Evolutionary conservation across 441 rosid genomes (phyloP), one percentile per base, ranked within the genome.

Genomic region (Erodium texanum): DNA sequence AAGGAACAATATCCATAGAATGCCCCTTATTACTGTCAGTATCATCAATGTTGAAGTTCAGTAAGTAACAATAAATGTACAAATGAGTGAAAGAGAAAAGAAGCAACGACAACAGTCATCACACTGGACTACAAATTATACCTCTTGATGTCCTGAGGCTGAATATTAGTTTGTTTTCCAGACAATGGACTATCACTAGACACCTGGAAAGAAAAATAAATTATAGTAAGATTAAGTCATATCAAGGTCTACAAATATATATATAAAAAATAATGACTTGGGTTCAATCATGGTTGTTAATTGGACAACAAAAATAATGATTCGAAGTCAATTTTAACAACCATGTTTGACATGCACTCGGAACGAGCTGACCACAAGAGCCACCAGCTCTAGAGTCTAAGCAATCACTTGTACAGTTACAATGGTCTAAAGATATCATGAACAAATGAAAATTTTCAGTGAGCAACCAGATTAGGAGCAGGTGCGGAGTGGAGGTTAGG

Each of bases 121-220:
- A 20, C 0, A 59, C 4, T 22, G 52, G 69, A 64, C 62, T 23
- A 65, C 54, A 62, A 54, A 65, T 24, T 65, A 36, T 70, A 89
- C 97, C 92, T 89, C 41, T 80, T 86, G 71, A 81, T 52, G 59
- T 89, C 92, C 70, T 76, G 81, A 70, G 83, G 68, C 66, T 79
- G 85, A 80, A 82, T 76, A 77, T 78, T 89, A 68, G 68, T 70
- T 41, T 77, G 71, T 71, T 85, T 92, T 83, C 79, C 85, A 50
- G 89, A 66, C 64, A 83, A 79, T 62, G 97, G 93, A 80, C 50
- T 43, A 48, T 48, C 20, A 48, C 95, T 95, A 66, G 98, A 79
- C 64, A 84, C 72, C 99, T 95, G 79, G 71, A 72, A 72, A 62
- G 71, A 73, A 68, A 75, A 61, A 67, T 18, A 64, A 70, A 61